Percentiles rank a stretch among this genome's conserved stretches.
phyloP scores from a whole-genome alignment of 192 early-diverging fungal genomes.

The Umbelopsis ramanniana region DNA sequence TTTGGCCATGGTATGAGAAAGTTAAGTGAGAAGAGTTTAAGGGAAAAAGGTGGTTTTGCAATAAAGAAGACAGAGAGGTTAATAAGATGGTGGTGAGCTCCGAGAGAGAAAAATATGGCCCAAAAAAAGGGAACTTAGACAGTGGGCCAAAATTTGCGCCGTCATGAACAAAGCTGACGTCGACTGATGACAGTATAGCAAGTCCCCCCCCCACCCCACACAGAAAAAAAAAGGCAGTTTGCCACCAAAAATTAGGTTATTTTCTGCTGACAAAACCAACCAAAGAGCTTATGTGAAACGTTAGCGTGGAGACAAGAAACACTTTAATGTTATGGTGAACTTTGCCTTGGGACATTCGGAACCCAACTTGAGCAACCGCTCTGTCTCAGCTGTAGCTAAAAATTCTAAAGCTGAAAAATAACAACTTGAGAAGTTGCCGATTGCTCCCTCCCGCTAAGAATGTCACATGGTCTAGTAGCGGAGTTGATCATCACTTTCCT shows the following conservation, averaged over 20 bases:
- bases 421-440: too few relatives aligned
- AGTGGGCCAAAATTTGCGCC: conserved; percentile 18
- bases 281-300: too few relatives aligned
- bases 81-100: not conserved
- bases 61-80: conserved; percentile 19
- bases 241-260: too few relatives aligned
- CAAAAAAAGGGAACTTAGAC: conserved; percentile 1
- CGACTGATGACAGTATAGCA: not conserved
- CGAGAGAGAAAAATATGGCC: conserved; percentile 17
- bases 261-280: too few relatives aligned
- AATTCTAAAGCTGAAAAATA: too few relatives aligned
- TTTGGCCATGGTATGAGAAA: conserved; percentile 28
- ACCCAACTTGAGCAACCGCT: too few relatives aligned
- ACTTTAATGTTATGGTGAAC: too few relatives aligned
- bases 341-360: too few relatives aligned
- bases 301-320: too few relatives aligned
- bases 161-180: conserved; percentile 15
- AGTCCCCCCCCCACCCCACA: too few relatives aligned
- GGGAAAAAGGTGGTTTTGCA: conserved; percentile 12
- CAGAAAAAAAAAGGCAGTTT: too few relatives aligned
- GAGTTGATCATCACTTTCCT: not conserved
- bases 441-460: not conserved
- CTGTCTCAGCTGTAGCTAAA: too few relatives aligned
- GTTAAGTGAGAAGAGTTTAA: conserved; percentile 22
- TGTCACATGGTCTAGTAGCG: not conserved